Evolutionary conservation across 2,329 filamentous ascomycete species (phyloP), one percentile per base, ranked within the genome.

Genomic region (Trichoderma sp.): DNA sequence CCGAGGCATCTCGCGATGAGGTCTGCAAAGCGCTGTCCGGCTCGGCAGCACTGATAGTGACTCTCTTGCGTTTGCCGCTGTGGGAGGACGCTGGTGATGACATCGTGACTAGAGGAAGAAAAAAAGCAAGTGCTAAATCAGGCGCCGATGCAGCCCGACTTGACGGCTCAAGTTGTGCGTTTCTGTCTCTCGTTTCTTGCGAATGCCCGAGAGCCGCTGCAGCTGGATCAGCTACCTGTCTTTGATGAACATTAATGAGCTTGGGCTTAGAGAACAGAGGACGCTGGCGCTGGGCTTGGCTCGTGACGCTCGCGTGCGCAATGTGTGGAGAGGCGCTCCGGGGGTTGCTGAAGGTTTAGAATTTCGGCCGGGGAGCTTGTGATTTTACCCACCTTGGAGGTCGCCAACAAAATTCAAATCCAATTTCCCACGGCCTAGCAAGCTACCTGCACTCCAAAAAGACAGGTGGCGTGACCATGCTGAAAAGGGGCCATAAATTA

Each of bases 1-100:
- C 93, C 18, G 94, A 96, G 76, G 93, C 94, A 86, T 97, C 94
- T 82, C 93, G 91, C 45, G 94, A 95, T 21, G 93, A 95, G 45
- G 93, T 91, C 79, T 92, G 88, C 67, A 91, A 82, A 76, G 84
- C 87, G 81, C 93, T 90, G 73, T 91, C 88, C 75, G 89, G 75
- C 77, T 86, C 84, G 69, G 31, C 72, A n/a, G 85, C 83, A 76
- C 84, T 87, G 78, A 87, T 89, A 76, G 87, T 86, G 74, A 89
- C 90, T 83, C 95, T 92, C 90, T 98, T 98, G 85, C 95, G 93
- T 88, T 98, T 98, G 80, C 88, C 89, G 78, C 86, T 86, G 77
- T 87, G 85, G 75, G 87, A 85, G 27, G 88, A 87, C 71, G 86
- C 86, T 31, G 90, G 87, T 35, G 91, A 92, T 33, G 91, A 89